Percentiles rank a stretch among this genome's conserved stretches.
Conservation (phyloP, 495 filamentous ascomycete species). For the Melanomma pulvis-pyrius region DNA sequence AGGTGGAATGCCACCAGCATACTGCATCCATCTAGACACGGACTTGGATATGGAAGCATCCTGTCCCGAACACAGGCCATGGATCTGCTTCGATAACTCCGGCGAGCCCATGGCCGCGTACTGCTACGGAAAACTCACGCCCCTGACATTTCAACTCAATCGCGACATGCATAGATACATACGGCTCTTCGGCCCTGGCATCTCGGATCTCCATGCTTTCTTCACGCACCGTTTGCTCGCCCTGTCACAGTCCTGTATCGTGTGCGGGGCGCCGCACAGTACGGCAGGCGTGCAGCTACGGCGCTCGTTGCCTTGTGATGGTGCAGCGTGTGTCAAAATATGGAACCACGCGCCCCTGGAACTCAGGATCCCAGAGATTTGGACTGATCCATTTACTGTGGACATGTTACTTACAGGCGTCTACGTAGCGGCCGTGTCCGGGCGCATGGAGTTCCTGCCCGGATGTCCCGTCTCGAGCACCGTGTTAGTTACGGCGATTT, state of each 20-base stretch:
- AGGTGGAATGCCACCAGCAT: conserved; percentile 14
- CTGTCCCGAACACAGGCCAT: conserved; percentile 19
- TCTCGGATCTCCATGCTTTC: conserved; percentile 16
- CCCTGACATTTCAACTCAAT: conserved; percentile 31
- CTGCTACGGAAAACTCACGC: conserved; percentile 12
- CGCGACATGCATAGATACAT: conserved; percentile 25
- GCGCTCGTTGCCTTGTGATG: conserved; percentile 33
- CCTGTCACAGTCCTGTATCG: conserved; percentile 31
- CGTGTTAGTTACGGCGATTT: conserved; percentile 11
- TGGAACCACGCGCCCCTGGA: conserved; percentile 31
- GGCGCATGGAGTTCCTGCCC: conserved; percentile 34
- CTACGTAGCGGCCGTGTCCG: conserved; percentile 33
- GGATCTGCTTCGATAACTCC: conserved; percentile 2
- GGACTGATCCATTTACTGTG: conserved; percentile 27
- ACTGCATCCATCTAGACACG: conserved; percentile 41
- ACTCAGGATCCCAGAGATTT: conserved; percentile 26
- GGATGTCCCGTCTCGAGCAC: conserved; percentile 35
- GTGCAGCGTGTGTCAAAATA: conserved; percentile 12
- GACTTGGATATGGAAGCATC: conserved; percentile 1
- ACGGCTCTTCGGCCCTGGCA: conserved; percentile 2
- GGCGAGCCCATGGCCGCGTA: conserved; percentile 4
- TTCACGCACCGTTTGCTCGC: conserved; percentile 9
- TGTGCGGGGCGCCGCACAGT: conserved; percentile 32
- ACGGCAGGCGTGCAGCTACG: conserved; percentile 19
- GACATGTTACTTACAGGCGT: conserved; percentile 37